Base-by-base conservation (phyloP, 257 asterid species). In the Haberlea rhodopensis region DNA sequence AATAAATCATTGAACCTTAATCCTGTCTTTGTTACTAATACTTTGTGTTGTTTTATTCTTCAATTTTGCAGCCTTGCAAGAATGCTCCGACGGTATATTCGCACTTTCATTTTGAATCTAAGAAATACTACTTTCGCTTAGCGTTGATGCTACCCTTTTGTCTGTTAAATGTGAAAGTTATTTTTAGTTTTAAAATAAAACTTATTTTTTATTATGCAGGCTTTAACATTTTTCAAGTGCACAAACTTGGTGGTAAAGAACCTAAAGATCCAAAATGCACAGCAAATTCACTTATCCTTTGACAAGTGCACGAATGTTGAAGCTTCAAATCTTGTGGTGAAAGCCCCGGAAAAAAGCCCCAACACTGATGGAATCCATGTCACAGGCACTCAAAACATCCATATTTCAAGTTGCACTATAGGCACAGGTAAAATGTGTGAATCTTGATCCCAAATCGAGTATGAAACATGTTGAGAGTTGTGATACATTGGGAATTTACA, bases 351-450 rank as follows among this genome's bases (percentile, higher is more conserved):
- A 66, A 51, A 43, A 8, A 86, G 94, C 57, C 96, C 98, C 10
- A 91, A 91, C 25, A 91, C 97, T 8, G 97, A 91, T 60, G 97
- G 96, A 53, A 88, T 91, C 21, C 96, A 91, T 72, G 63, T 91
- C 23, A 61, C 89, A 0, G 29, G 20, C 18, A 82, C 94, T 7
- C 75, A 76, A 70, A 74, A 83, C 65, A 84, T 91, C 29, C 73
- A 69, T 23, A 73, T 91, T 22, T 82, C 85, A 5, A 51, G 24
- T 72, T 68, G 75, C 59, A 73, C 43, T 7, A 88, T 91, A 9
- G 87, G 53, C 80, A 81, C 97, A 58, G 95, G 97, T 32, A 76
- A 1, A 32, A 32, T 32, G 1, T 32, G 13, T 32, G 40, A 32
- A 32, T 32, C 40, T 5, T 2, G 40, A 32, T 8, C 2, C 40